Base-by-base conservation (phyloP, 768 basidiomycete genomes). In the Neoboletus brunneissimus region DNA sequence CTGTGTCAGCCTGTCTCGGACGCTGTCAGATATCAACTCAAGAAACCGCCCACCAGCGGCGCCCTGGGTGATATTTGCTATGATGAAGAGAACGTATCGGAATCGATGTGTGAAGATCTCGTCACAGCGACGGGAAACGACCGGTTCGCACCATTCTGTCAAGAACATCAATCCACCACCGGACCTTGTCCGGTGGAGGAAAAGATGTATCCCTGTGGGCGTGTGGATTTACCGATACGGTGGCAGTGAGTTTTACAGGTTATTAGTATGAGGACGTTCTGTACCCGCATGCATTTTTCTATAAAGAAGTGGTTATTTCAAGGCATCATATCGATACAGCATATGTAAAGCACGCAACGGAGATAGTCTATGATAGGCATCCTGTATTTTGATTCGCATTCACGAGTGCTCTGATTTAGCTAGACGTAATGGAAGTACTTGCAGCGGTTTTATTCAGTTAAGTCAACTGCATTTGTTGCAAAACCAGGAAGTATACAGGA, bases 1-100 rank as follows among this genome's bases (percentile, higher is more conserved):
- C 72, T 72, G 42, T 72, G 70, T 42, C 70, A 72, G 53, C 70
- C 70, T 3, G 72, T 72, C 3, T 73, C 72, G 22, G 70, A 72
- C 46, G 63, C 62, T 10, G 37, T 72, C 46, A 52, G 70, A 52
- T 73, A 72, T 54, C 72, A 68, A 22, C 43, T 72, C 51, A 66
- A 63, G 50, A 53, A 51, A 32, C 29, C 54, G 13, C 32, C 46
- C n/a, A n/a, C 50, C 12, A 10, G 55, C 47, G 48, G 49, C 48
- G 37, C 54, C 32, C n/a, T 34, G 5, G 59, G 37, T 32, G 58
- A 42, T 22, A 37, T 31, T 23, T 46, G 53, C 46, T 64, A 58
- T 48, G 60, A 61, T 16, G 54, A 41, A 10, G 63, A 60, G 20
- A 40, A 53, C 51, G 22, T 46, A 27, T 55, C 67, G 16, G 60